Evolutionary conservation across 371 early-diverging fungal genomes (phyloP).

Genomic region (Mucor lusitanicus): DNA sequence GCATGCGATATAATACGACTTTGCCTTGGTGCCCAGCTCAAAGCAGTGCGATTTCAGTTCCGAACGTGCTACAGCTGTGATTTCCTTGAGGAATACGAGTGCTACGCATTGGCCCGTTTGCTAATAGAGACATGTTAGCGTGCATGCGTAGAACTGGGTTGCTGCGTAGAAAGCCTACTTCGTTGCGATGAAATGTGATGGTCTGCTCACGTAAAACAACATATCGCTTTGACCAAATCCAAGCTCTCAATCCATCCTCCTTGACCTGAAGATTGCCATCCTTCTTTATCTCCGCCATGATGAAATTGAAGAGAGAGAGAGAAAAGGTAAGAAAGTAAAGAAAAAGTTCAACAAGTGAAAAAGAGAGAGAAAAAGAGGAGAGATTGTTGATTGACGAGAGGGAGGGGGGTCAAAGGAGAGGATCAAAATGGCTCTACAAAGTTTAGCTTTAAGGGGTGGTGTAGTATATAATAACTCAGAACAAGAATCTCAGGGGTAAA

Average conservation of each 20-base stretch:
- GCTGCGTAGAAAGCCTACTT: constrained; percentile 50
- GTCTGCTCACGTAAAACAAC: constrained; percentile 81
- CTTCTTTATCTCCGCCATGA: constrained; percentile 55
- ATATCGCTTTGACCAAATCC: constrained; percentile 88
- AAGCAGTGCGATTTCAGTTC: constrained; percentile 79
- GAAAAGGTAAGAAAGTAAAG: not conserved
- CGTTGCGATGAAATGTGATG: constrained; percentile 82
- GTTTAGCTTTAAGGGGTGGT: not conserved
- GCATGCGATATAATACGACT: constrained; percentile 72
- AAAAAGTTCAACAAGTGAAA: not conserved
- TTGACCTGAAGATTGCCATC: constrained; percentile 70
- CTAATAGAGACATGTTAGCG: constrained; percentile 18
- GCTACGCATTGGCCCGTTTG: constrained; percentile 52
- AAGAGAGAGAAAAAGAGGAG: not conserved
- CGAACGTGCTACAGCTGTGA: constrained; percentile 68
- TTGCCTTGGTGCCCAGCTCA: constrained; percentile 74
- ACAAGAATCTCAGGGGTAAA: constrained; percentile 1
- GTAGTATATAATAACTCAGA: constrained; percentile 1
- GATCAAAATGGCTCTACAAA: not conserved
- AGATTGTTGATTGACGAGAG: not conserved
- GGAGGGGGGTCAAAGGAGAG: constrained; percentile 3
- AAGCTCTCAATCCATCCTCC: constrained; percentile 75
- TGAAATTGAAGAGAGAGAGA: not conserved
- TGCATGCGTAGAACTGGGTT: not conserved
- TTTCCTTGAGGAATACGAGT: constrained; percentile 75